Percentiles rank a stretch among this genome's conserved stretches.
Conservation (phyloP, 2,329 filamentous ascomycete species). For the Colletotrichum musae region DNA sequence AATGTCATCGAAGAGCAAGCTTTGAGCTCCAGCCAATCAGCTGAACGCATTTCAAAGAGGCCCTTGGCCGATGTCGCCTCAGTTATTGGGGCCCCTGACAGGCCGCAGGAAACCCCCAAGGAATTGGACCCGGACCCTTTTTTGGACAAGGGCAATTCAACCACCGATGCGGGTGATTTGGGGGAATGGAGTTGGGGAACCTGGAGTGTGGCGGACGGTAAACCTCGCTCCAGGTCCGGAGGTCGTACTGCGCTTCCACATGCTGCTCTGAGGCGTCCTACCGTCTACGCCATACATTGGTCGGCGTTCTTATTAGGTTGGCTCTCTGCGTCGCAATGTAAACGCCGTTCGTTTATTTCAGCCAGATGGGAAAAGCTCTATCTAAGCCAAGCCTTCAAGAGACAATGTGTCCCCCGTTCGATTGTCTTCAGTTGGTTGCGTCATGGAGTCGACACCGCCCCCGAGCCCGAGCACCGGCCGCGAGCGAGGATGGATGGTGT, state of each 20-base stretch:
- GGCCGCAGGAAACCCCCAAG: constrained; percentile 29
- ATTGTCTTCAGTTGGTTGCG: constrained; percentile 6
- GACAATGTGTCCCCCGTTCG: not conserved
- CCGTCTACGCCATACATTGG: not conserved
- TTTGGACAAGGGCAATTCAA: constrained; percentile 23
- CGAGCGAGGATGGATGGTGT: constrained; percentile 6
- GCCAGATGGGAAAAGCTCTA: too few species aligned
- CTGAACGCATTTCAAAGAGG: constrained; percentile 42
- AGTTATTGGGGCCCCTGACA: constrained; percentile 31
- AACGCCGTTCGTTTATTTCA: not conserved
- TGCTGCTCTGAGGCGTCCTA: constrained; percentile 9
- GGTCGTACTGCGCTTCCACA: constrained; percentile 29
- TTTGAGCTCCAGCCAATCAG: constrained; percentile 42
- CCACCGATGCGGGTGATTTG: constrained; percentile 40
- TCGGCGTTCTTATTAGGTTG: constrained; percentile 3
- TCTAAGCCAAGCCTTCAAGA: not conserved
- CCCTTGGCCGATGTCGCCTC: constrained; percentile 43
- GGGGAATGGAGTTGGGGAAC: constrained; percentile 27
- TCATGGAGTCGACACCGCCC: constrained; percentile 28
- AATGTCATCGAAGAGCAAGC: constrained; percentile 42
- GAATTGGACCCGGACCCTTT: constrained; percentile 40
- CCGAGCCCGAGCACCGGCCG: constrained; percentile 6
- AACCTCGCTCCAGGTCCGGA: constrained; percentile 20
- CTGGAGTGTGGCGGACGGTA: constrained; percentile 9
- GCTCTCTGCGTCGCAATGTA: constrained; percentile 16